Conservation (phyloP, 176 grass and related monocot genomes). For the Triticum dicoccoides region DNA sequence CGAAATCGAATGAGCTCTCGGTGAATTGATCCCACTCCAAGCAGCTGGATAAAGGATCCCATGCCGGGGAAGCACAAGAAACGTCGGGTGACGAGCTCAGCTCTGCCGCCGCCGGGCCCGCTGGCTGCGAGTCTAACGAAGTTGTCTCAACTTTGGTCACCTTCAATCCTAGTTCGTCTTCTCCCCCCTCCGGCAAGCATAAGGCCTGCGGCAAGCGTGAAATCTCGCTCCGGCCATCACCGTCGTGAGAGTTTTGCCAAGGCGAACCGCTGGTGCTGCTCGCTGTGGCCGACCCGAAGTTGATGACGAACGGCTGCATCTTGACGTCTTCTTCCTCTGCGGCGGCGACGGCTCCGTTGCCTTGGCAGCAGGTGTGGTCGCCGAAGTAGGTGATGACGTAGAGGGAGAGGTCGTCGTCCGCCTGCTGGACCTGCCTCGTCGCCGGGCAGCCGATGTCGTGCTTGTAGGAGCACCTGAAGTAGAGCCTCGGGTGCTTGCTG, state of each 20-base stretch:
- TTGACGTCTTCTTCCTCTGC: neutral
- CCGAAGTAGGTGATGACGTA: constrained; percentile 52
- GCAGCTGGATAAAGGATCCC: neutral
- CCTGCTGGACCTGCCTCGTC: constrained; percentile 52
- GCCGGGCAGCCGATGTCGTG: constrained; percentile 39
- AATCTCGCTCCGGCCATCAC: neutral
- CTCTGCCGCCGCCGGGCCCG: neutral
- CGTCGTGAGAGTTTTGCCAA: neutral
- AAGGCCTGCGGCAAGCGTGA: neutral
- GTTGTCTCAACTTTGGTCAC: neutral
- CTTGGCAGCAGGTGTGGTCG: constrained; percentile 40
- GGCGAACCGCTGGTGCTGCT: neutral
- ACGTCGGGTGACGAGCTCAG: neutral
- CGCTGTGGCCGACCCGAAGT: constrained; percentile 28
- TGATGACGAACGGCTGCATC: constrained; percentile 9
- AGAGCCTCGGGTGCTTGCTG: constrained; percentile 46
- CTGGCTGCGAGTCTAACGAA: neutral
- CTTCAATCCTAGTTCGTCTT: neutral
- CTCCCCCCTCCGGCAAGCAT: neutral
- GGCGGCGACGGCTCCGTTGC: neutral
- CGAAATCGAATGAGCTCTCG: constrained; percentile 4
- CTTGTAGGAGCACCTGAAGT: constrained; percentile 54
- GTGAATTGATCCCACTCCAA: constrained; percentile 7
- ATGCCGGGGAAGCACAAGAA: neutral
- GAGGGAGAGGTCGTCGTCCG: constrained; percentile 34